These are phyloP conservation scores for Teratosphaeria gauchensis DNA, from an alignment of 2,329 filamentous ascomycete species.

Conservation along the genomic window DNA sequence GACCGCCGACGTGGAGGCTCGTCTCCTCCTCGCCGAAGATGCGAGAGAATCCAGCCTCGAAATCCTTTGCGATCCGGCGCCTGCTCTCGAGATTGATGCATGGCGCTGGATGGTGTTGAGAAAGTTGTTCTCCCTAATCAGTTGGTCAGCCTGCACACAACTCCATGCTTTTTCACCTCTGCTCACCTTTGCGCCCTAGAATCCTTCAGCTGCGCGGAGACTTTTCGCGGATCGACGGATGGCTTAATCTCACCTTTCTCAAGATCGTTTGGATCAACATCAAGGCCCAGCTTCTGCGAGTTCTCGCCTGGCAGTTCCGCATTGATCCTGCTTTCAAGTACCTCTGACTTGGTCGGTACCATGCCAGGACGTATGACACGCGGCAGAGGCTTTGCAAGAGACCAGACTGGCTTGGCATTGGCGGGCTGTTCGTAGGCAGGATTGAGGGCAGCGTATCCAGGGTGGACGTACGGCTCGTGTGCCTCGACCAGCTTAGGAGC, in stretches of 20 bases:
- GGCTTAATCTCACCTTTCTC: slow-evolving; percentile 34
- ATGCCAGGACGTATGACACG: slow-evolving; percentile 46
- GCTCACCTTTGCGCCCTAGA: slow-evolving; percentile 29
- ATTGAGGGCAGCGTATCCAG: slow-evolving; percentile 45
- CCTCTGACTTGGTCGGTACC: slow-evolving; percentile 32
- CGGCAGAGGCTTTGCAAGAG: slow-evolving; percentile 44
- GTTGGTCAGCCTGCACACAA: not conserved
- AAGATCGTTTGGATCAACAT: slow-evolving; percentile 34
- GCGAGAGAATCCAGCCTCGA: slow-evolving; percentile 14
- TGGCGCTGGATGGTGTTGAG: slow-evolving; percentile 12
- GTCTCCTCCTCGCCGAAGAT: slow-evolving; percentile 10
- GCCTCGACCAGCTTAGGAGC: slow-evolving; percentile 10
- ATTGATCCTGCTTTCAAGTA: slow-evolving; percentile 24
- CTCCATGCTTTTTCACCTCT: too few species aligned
- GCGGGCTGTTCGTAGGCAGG: slow-evolving; percentile 45
- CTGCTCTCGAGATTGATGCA: slow-evolving; percentile 6
- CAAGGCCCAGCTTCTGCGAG: slow-evolving; percentile 22
- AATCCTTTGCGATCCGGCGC: slow-evolving; percentile 7
- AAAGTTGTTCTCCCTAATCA: slow-evolving; percentile 15
- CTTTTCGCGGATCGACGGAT: slow-evolving; percentile 29
- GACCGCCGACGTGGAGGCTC: slow-evolving; percentile 2
- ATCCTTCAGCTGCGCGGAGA: slow-evolving; percentile 38
- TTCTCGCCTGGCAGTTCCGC: slow-evolving; percentile 15
- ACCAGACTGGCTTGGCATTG: slow-evolving; percentile 43
- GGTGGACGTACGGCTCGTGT: slow-evolving; percentile 33